Evolutionary conservation across 257 asterid species (phyloP), one percentile per base, ranked within the genome.

Genomic region (Nyctanthes arbortristis): DNA sequence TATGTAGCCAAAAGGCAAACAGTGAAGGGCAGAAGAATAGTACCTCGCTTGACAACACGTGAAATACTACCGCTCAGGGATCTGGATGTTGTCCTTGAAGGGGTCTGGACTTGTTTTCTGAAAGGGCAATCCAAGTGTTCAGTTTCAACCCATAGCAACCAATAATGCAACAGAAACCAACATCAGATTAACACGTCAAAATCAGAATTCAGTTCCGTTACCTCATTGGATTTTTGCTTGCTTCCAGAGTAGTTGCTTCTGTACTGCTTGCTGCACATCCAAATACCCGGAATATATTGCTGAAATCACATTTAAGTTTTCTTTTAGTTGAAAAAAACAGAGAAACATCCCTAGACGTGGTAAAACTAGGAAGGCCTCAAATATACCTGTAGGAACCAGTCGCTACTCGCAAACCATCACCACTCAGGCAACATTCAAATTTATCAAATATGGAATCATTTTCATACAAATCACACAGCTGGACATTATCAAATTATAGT

Each of bases 141-240:
- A 18, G 36, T 59, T 24, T 69, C 71, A 39, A 75, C 47, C 29
- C n/a, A 36, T 49, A 55, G 49, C 11, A 61, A 45, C 28, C 20
- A 7, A 71, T 56, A 61, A 52, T 49, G 54, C 43, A 25, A 61
- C 29, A 63, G 12, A 69, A 64, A 32, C 18, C 56, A 40, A 73
- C 32, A 69, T 61, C 58, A 31, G 56, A 35, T 25, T 27, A 31
- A 25, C 22, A 4, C 40, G 55, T 66, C 40, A 11, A 64, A 69
- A 40, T 11, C 24, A 37, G 30, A 57, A 58, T 54, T 66, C 31
- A 35, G 69, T 37, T 66, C 22, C 64, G 28, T 37, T 83, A 93
- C 98, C 98, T 90, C 97, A 93, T 88, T 4, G 98, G 98, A 68
- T 89, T 92, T 83, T 92, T 94, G 90, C 96, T 94, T 25, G 99